Evolutionary conservation across 805 yeast genomes (phyloP), one percentile per base, ranked within the genome.

Genomic region (Cyberlindnera amylophila): DNA sequence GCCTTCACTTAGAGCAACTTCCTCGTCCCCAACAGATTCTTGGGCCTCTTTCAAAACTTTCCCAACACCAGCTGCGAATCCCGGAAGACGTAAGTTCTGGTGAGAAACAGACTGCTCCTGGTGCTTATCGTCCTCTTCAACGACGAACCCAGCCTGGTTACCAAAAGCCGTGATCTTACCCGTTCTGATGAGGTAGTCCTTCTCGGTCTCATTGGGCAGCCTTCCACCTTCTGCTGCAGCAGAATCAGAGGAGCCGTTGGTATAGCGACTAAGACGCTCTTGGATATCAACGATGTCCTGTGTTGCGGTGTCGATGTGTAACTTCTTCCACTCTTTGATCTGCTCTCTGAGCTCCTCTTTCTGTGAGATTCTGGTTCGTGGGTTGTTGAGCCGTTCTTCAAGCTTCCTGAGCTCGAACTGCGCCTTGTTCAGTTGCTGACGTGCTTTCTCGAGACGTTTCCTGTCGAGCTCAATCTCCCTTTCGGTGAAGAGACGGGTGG

Each of bases 91-190:
- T 13, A 58, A 34, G 28, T 56, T 51, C 32, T 54, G 56, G 23
- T 51, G 57, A 2, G 57, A 43, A 4, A 45, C 45, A 1, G 39
- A 11, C 38, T 6, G 45, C 46, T 14, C 35, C 53, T 10, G 7
- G 1, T 27, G 40, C 28, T 40, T 50, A 4, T 46, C 49, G 1
- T 54, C 63, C 12, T 59, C 66, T 2, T 66, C 72, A 4, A 57
- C 53, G 11, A 50, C 71, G 52, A 87, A 84, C 2, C 78, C 81
- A 32, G 72, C 70, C 16, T 77, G 65, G 24, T 77, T 76, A 10
- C 96, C 95, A 68, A 93, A 93, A 0, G 98, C 98, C 0, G 99
- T 93, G 42, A 89, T 78, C 59, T 88, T 81, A 23, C 99, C 99
- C 0, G 91, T 90, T 50, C 99, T 72, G 0, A 93, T 77, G 46